Percentiles rank a stretch among this genome's conserved stretches.
Evolutionary conservation across 2,329 filamentous ascomycete species (phyloP).

Genomic region (Neoscytalidium dimidiatum): DNA sequence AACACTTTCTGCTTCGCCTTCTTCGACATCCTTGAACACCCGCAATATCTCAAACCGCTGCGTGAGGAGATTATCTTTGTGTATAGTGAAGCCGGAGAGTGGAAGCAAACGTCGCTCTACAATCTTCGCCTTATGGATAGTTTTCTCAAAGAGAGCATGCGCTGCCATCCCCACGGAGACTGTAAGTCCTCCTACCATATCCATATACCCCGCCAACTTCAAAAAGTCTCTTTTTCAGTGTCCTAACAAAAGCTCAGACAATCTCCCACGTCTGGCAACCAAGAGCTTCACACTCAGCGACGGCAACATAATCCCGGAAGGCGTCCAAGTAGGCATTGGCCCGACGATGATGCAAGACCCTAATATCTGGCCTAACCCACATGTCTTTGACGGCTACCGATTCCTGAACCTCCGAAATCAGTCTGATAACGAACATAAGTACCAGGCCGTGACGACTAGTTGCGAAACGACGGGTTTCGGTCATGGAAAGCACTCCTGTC

Average conservation of each 20-base stretch:
- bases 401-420: conserved; percentile 20
- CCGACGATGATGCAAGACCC: background rate
- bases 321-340: background rate
- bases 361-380: background rate
- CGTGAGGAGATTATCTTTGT: conserved; percentile 15
- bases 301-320: background rate
- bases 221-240: background rate
- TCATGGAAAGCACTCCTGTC: conserved; percentile 34
- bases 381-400: background rate
- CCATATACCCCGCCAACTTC: background rate
- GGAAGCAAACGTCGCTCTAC: conserved; percentile 7
- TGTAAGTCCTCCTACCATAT: background rate
- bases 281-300: background rate
- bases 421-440: conserved; percentile 24
- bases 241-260: background rate
- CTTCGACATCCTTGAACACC: conserved; percentile 21
- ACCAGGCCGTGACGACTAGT: conserved; percentile 18
- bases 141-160: conserved; percentile 22
- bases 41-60: conserved; percentile 23
- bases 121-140: conserved; percentile 22
- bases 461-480: conserved; percentile 27
- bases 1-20: background rate
- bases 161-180: background rate
- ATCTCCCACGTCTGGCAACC: background rate
- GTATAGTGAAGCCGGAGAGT: background rate